Conservation (phyloP, 495 filamentous ascomycete genomes). For the Aspergillus saccharolyticus region DNA sequence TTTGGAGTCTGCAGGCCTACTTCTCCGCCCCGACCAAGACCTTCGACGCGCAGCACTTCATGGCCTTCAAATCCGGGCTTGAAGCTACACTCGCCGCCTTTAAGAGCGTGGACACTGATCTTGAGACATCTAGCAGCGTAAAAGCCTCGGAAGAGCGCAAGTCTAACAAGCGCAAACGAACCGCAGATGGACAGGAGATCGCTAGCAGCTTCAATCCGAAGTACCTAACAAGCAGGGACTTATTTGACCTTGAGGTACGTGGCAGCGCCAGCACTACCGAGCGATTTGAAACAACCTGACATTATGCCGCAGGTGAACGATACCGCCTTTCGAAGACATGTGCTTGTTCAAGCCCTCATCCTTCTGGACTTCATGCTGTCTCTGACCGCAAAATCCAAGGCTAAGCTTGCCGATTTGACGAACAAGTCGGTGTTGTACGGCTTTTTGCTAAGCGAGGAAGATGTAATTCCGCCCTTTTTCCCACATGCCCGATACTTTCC, state of each 20-base stretch:
- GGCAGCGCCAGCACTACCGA: background rate
- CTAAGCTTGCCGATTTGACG: constrained; percentile 63
- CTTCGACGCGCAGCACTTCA: constrained; percentile 65
- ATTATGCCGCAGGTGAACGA: constrained; percentile 65
- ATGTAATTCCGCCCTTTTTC: constrained; percentile 48
- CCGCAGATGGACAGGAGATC: constrained; percentile 54
- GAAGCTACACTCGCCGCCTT: constrained; percentile 77
- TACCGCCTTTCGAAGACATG: constrained; percentile 85
- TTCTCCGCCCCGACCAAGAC: constrained; percentile 86
- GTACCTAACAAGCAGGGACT: constrained; percentile 88
- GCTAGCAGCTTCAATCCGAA: constrained; percentile 88
- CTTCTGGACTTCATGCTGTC: constrained; percentile 89
- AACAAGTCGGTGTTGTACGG: constrained; percentile 86
- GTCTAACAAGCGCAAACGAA: constrained; percentile 68
- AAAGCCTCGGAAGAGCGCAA: constrained; percentile 58
- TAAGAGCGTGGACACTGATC: constrained; percentile 68
- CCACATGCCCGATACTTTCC: constrained; percentile 3
- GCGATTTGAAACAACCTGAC: background rate
- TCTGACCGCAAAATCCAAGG: constrained; percentile 74
- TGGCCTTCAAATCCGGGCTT: constrained; percentile 71
- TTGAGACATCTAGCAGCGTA: constrained; percentile 40
- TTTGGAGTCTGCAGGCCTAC: constrained; percentile 86
- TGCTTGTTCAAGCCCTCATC: constrained; percentile 91
- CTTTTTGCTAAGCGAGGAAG: constrained; percentile 71
- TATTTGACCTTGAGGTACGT: constrained; percentile 88